Evolutionary conservation across 2,329 filamentous ascomycete genomes (phyloP), one percentile per base, ranked within the genome.

Genomic region (Epichloe hybrida): DNA sequence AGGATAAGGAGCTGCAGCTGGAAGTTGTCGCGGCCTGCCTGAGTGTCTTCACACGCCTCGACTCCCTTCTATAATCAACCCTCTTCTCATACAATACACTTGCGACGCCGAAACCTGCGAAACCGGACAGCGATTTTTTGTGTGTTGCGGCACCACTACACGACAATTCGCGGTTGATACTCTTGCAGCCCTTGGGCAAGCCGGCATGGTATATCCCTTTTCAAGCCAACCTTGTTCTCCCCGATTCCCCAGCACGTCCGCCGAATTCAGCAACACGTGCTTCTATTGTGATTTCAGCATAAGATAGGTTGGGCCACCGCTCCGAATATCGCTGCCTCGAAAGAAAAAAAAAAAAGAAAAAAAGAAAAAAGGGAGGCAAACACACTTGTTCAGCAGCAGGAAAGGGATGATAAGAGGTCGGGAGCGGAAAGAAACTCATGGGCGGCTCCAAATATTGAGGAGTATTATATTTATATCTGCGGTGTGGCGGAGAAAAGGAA

Each of bases 11-110:
- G 66, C 77, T 97, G 61, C 93, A 97, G 68, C 78, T 98, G 57
- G 93, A 98, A 79, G 91, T 95, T 62, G 88, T 98, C 50, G 90
- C 93, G 49, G 93, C 93, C 59, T 97, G 93, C 69, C 72, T 98
- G 68, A 95, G 86, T 72, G 93, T 98, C 62, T 98, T 98, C 69
- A 98, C 93, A 57, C 82, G 91, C 65, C 85, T 98, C 62, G 93
- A 98, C 72, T 97, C 93, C 48, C 76, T 98, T 55, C 83, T 98
- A 66, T 98, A 79, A 72, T 54, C 49, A 37, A 39, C 15, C 36
- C 7, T 35, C 31, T 3, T 35, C 27, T 36, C 36, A 39, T 31
- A 5, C 36, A 21, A 20, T 36, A 36, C 17, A 40, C 31, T 20
- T 40, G 27, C 39, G 38, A 15, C 34, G 44, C 21, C 27, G 15